Conservation (phyloP, 2,329 filamentous ascomycete species). For the Aspergillus vadensis region DNA sequence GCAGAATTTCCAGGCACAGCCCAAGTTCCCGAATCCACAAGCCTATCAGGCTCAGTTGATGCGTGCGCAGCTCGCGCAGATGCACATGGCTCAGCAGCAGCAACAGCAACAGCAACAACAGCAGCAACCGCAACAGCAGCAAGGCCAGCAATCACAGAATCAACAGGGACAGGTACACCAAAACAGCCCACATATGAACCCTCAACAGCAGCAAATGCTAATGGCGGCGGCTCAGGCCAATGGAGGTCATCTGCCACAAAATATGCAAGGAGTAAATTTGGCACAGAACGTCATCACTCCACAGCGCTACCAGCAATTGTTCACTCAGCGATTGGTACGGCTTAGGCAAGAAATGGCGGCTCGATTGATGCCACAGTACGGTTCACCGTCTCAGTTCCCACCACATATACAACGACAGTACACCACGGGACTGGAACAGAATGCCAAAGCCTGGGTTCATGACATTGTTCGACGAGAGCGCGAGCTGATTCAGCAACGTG, state of each 20-base stretch:
- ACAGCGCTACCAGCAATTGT: conserved; percentile 40
- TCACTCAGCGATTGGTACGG: conserved; percentile 38
- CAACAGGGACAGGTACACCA: conserved; percentile 34
- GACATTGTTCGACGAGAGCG: conserved; percentile 43
- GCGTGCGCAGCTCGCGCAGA: conserved; percentile 41
- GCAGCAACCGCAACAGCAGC: conserved; percentile 27
- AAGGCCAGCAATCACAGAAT: conserved; percentile 25
- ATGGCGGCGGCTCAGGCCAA: conserved; percentile 44
- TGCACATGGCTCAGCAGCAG: conserved; percentile 42
- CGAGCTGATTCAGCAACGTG: conserved; percentile 35
- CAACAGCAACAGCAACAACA: conserved; percentile 26
- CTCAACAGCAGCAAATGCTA: conserved; percentile 41
- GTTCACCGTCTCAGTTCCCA: conserved; percentile 42
- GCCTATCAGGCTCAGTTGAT: conserved; percentile 42
- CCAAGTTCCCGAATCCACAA: conserved; percentile 33
- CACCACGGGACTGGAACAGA: conserved; percentile 38
- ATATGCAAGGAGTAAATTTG: conserved; percentile 31
- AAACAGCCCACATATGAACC: conserved; percentile 37
- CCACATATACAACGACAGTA: conserved; percentile 43
- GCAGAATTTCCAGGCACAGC: conserved; percentile 28
- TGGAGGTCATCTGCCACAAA: conserved; percentile 37
- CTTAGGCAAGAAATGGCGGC: conserved; percentile 42
- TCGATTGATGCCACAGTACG: conserved; percentile 42
- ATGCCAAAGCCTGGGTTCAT: conserved; percentile 39
- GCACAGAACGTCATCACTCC: conserved; percentile 30